Evolutionary conservation across 306 rosid genomes (phyloP), one percentile per base, ranked within the genome.

Genomic region (cucumber (Cucumis sativus)): DNA sequence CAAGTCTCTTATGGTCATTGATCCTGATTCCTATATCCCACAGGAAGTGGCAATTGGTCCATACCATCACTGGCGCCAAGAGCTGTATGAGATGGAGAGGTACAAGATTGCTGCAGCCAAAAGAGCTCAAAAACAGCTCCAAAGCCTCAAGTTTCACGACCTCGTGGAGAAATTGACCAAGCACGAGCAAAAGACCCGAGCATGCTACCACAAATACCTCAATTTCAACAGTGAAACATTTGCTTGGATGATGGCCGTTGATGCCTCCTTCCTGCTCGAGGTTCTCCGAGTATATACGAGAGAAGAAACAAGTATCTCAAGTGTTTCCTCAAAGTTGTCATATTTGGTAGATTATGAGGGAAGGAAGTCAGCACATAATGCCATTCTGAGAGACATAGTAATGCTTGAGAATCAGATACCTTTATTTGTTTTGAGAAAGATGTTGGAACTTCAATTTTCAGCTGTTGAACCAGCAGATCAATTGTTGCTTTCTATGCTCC

Each of bases 351-450:
- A 91, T 66, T 78, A 66, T 81, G 83, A 86, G 5, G 90, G 95
- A 17, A 81, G 65, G 45, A 91, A 93, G 75, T 87, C 92, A 8
- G 88, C 86, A 0, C 88, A 87, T 77, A 84, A 88, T 80, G 88
- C 91, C 59, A 85, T 89, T 57, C 86, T 93, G 57, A 91, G 90
- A 69, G 98, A 93, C 73, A 23, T 86, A n/a, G 84, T 91, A 2
- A 91, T 87, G 97, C 86, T 93, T 2, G 97, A 91, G 86, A 91
- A 93, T 66, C 97, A 91, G 82, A 84, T 93, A n/a, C 98, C 98
- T 12, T 17, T 91, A 18, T 80, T 88, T 82, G 87, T 89, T 20
- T 40, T 88, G 74, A 86, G 96, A 76, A 88, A 87, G 72, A 73
- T 84, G 86, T 55, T 91, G 45, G 84, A 88, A 74, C 76, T 87